Base-by-base conservation (phyloP, 345 rosid species). In the Pistacia atlantica region DNA sequence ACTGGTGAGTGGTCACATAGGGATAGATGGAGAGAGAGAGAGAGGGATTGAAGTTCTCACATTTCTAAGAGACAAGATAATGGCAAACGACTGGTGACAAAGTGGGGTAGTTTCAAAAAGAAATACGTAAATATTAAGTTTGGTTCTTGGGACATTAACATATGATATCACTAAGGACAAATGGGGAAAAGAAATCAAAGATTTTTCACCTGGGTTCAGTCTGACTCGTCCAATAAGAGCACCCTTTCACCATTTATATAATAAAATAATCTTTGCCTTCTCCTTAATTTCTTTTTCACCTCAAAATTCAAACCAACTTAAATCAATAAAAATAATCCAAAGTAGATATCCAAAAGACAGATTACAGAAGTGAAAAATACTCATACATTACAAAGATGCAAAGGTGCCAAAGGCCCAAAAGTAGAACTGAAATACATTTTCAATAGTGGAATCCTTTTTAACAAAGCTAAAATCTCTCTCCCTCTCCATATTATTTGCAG, bases 151-250 rank as follows among this genome's bases (percentile, higher is more conserved):
- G 75, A 31, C 7, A 51, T 67, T 18, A 77, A 80, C 90, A 87
- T 79, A 81, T 83, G 86, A 79, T 65, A 58, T 20, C 67, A 57
- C 16, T 49, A 63, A 52, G 76, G 84, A 84, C 85, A 83, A 81
- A 79, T 75, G 57, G 82, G 79, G 80, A 67, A 78, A 45, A 52
- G 56, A 71, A 79, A 79, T 68, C 48, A 20, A 42, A 70, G 77
- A 76, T 75, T 67, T 48, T 68, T 57, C 68, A 58, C 54, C 59
- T 35, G 31, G 65, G 61, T 65, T 38, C 63, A 71, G 64, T 14
- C 33, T 16, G n/a, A 61, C 54, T 52, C 74, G 74, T 74, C 54
- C 77, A 79, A 75, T 61, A 13, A 18, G n/a, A 28, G n/a, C 9
- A 48, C 57, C 51, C 51, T 49, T 25, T 12, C 3, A 65, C 22